Conservation (phyloP, 768 basidiomycete genomes). For the Leccinum barrowsii region DNA sequence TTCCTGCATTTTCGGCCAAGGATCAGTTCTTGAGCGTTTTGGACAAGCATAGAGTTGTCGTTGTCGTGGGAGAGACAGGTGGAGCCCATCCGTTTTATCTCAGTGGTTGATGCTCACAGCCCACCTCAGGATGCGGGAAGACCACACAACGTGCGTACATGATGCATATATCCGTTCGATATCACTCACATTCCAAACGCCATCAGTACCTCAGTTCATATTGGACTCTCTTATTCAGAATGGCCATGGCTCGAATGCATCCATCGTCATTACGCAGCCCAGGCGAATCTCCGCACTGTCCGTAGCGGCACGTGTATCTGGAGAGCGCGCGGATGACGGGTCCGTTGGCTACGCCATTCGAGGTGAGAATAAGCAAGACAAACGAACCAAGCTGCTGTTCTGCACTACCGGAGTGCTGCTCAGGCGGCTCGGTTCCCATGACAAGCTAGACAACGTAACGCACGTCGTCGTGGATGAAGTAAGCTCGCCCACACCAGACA, state of each 20-base stretch:
- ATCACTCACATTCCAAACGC: background rate
- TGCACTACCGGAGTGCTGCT: constrained; percentile 95
- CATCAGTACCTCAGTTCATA: constrained; percentile 81
- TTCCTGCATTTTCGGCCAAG: constrained; percentile 76
- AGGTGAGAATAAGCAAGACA: constrained; percentile 70
- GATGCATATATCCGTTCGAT: background rate
- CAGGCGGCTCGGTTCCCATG: constrained; percentile 69
- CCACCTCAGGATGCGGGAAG: constrained; percentile 72
- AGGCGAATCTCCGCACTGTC: constrained; percentile 86
- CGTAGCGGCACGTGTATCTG: constrained; percentile 81
- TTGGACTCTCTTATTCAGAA: constrained; percentile 74
- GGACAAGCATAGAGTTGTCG: constrained; percentile 58
- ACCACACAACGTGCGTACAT: constrained; percentile 69
- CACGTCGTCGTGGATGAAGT: constrained; percentile 94
- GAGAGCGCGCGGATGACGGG: constrained; percentile 72
- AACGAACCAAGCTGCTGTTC: constrained; percentile 75
- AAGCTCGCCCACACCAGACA: constrained; percentile 8
- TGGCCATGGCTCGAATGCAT: constrained; percentile 57
- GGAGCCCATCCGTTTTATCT: constrained; percentile 6
- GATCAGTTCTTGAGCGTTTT: constrained; percentile 60
- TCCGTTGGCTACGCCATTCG: constrained; percentile 88
- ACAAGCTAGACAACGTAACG: constrained; percentile 64
- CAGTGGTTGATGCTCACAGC: constrained; percentile 1
- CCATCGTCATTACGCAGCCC: constrained; percentile 87
- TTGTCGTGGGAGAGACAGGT: constrained; percentile 93